Evolutionary conservation across 2,329 filamentous ascomycete genomes (phyloP), one percentile per base, ranked within the genome.

Genomic region (Pseudogymnoascus sp.): DNA sequence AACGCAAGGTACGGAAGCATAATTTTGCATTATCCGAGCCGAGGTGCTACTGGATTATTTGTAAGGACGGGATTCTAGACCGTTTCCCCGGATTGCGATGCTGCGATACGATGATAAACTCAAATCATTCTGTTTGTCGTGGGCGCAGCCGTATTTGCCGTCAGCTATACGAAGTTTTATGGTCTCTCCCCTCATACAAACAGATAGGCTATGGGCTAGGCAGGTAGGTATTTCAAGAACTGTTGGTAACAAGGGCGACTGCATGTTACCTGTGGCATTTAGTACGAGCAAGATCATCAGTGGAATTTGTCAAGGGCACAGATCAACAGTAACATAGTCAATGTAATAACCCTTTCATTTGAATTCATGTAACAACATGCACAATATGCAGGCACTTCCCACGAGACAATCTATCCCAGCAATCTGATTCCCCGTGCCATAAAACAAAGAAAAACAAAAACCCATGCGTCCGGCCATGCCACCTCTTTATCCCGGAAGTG

Each of bases 301-400:
- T 33, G 25, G n/a, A 10, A 44, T 44, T 44, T 44, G 40, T 44
- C 40, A 44, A 21, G 18, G 10, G 40, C 40, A 44, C 18, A 21
- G 16, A 21, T 44, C 18, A 21, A 5, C 40, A 21, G 40, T 44
- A 44, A 16, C 40, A 42, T 33, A 14, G 10, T 33, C 50, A 56
- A 56, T 56, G 14, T 33, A 56, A 56, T 10, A 56, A 56, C n/a
- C 50, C 47, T 33, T 56, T 12, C n/a, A 56, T 56, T 56, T 56
- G n/a, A n/a, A 33, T 56, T 56, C 50, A 33, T 18, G 25, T 18
- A 56, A 33, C 50, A 16, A 33, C 42, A 47, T 14, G 42, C 42
- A 25, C 42, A 4, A 47, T 47, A 47, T 8, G 21, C 21, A 47
- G 12, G 5, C 12, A 8, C 0, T 4, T 5, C 12, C 42, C 21